Conservation (phyloP, 331 rosid species). For the Acacia concinna region DNA sequence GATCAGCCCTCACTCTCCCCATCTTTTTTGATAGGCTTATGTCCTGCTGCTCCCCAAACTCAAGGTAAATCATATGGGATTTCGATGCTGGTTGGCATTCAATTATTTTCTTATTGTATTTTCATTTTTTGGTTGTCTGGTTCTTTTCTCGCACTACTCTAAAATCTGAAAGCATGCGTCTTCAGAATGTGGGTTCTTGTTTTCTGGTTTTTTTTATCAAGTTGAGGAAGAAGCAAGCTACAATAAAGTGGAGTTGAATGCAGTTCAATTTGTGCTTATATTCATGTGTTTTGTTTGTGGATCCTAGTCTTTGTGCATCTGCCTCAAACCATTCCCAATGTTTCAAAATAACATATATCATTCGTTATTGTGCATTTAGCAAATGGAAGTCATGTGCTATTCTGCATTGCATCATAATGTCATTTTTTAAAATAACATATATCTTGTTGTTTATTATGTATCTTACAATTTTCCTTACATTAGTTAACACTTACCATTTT, state of each 20-base stretch:
- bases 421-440: no score
- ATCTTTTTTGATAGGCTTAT: no score
- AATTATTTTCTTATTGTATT: no score
- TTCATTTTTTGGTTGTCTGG: no score
- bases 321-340: conserved; percentile 91
- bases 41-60: no score
- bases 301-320: conserved; percentile 89
- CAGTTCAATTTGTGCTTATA: conserved; percentile 83
- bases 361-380: neutral
- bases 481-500: neutral
- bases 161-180: no score
- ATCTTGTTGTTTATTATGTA: neutral
- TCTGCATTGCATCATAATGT: neutral
- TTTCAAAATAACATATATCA: conserved; percentile 40
- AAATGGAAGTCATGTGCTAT: neutral
- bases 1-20: no score
- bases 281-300: conserved; percentile 97
- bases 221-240: conserved; percentile 85
- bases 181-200: no score
- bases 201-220: conserved; percentile 60
- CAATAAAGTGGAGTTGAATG: conserved; percentile 64
- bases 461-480: neutral
- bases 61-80: no score
- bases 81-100: no score
- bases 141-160: no score